These are phyloP conservation scores for Cymbidium sinense DNA, from an alignment of 106 monocot species.

Conservation along the genomic window DNA sequence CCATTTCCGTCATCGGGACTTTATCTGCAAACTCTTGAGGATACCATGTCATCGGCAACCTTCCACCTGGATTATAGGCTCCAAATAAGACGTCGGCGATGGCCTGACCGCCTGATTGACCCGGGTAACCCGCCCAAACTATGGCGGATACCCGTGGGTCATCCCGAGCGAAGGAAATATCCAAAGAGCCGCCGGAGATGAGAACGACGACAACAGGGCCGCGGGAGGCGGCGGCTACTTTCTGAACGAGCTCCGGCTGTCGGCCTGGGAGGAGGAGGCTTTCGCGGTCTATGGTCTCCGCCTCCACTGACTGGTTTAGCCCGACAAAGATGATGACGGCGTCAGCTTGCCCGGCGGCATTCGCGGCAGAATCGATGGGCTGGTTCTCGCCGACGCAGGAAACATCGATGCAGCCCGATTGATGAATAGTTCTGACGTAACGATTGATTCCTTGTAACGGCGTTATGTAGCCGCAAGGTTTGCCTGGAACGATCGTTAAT, in stretches of 20 bases:
- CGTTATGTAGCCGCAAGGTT: slow-evolving; percentile 51
- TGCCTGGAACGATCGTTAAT: slow-evolving; percentile 16
- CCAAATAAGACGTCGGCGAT: slow-evolving; percentile 80
- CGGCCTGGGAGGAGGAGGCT: slow-evolving; percentile 62
- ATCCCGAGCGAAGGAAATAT: slow-evolving; percentile 63
- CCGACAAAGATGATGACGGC: slow-evolving; percentile 57
- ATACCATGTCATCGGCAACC: slow-evolving; percentile 87
- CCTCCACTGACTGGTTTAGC: slow-evolving; percentile 63
- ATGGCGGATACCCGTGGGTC: slow-evolving; percentile 53
- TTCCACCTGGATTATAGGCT: slow-evolving; percentile 74
- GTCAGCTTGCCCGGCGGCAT: slow-evolving; percentile 39
- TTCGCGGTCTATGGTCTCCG: slow-evolving; percentile 41
- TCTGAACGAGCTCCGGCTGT: slow-evolving; percentile 59
- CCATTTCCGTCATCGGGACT: slow-evolving; percentile 75
- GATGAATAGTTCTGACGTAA: slow-evolving; percentile 32
- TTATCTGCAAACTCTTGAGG: slow-evolving; percentile 45
- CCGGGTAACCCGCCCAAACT: slow-evolving; percentile 87
- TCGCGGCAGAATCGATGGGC: slow-evolving; percentile 39
- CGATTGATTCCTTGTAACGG: slow-evolving; percentile 42
- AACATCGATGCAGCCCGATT: slow-evolving; percentile 49
- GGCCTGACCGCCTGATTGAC: slow-evolving; percentile 68
- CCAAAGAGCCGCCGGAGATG: slow-evolving; percentile 67
- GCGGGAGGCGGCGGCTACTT: slow-evolving; percentile 42
- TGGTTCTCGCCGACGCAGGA: slow-evolving; percentile 30
- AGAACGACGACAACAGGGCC: slow-evolving; percentile 50